phyloP scores from a whole-genome alignment of 2,329 filamentous ascomycete species.

The Trichoderma asperellum region DNA sequence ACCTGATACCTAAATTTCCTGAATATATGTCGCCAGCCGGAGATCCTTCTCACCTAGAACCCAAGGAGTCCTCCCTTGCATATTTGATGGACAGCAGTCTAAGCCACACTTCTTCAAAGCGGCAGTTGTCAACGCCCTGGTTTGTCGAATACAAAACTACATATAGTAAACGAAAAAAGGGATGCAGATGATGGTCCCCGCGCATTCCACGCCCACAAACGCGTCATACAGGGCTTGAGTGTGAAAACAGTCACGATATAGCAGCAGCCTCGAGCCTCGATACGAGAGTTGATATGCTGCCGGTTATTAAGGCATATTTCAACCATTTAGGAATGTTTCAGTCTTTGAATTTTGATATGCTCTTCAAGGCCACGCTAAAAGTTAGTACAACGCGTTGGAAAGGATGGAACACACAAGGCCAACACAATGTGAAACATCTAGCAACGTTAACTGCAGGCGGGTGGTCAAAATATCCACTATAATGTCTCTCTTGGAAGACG shows the following conservation, averaged over 20 bases:
- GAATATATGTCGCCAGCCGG: background rate
- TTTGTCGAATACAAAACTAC: background rate
- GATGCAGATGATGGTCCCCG: background rate
- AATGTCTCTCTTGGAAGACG: conserved; percentile 2
- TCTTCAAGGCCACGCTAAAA: background rate
- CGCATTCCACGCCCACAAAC: background rate
- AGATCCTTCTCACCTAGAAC: background rate
- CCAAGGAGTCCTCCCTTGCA: conserved; percentile 4
- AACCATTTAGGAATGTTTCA: background rate
- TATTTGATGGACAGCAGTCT: background rate
- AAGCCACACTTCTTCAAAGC: background rate
- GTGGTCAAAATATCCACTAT: background rate
- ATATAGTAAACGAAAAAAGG: background rate
- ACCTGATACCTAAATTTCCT: background rate
- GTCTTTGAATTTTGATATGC: background rate
- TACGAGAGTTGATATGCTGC: background rate
- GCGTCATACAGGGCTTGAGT: background rate
- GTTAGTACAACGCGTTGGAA: background rate
- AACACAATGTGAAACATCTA: background rate
- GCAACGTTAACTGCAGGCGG: background rate
- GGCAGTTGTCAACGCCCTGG: background rate
- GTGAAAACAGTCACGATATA: background rate
- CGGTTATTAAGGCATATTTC: background rate
- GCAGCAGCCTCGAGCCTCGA: background rate
- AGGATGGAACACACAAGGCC: background rate